phyloP scores from a whole-genome alignment of 2,329 filamentous ascomycete species.

The Ophiocordyceps robertsii region DNA sequence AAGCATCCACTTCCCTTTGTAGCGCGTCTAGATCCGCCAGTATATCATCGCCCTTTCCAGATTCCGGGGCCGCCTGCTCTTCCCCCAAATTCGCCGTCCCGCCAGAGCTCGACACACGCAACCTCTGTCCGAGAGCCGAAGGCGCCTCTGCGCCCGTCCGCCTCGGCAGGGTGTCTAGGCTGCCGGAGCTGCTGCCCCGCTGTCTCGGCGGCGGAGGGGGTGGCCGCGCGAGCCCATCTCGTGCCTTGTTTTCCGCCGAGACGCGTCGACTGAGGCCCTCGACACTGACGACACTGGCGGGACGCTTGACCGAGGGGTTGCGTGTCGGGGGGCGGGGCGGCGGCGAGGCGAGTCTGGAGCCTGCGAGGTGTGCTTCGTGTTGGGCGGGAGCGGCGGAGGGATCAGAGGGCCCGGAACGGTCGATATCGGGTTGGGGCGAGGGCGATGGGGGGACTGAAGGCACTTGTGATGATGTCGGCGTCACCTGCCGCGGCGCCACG shows the following conservation, averaged over 20 bases:
- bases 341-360: slow-evolving; percentile 9
- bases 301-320: slow-evolving; percentile 28
- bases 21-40: slow-evolving; percentile 59
- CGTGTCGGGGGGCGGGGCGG: slow-evolving; percentile 33
- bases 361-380: slow-evolving; percentile 5
- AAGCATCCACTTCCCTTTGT: slow-evolving; percentile 62
- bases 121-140: slow-evolving; percentile 2
- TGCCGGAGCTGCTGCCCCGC: slow-evolving; percentile 32
- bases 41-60: slow-evolving; percentile 39
- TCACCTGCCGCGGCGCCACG: slow-evolving; percentile 19
- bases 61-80: slow-evolving; percentile 8
- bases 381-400: slow-evolving; percentile 2
- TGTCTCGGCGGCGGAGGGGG: slow-evolving; percentile 35
- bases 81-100: slow-evolving; percentile 1
- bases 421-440: slow-evolving; percentile 7
- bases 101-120: no score
- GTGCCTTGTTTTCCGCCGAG: slow-evolving; percentile 13
- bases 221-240: slow-evolving; percentile 21
- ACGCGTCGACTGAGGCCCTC: slow-evolving; percentile 20
- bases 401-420: not conserved
- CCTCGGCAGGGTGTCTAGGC: slow-evolving; percentile 20
- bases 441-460: slow-evolving; percentile 4
- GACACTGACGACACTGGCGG: slow-evolving; percentile 26
- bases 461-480: slow-evolving; percentile 7
- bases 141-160: slow-evolving; percentile 20